Evolutionary conservation across 2,329 filamentous ascomycete genomes (phyloP).

Genomic region (Macrophomina pseudophaseolina): DNA sequence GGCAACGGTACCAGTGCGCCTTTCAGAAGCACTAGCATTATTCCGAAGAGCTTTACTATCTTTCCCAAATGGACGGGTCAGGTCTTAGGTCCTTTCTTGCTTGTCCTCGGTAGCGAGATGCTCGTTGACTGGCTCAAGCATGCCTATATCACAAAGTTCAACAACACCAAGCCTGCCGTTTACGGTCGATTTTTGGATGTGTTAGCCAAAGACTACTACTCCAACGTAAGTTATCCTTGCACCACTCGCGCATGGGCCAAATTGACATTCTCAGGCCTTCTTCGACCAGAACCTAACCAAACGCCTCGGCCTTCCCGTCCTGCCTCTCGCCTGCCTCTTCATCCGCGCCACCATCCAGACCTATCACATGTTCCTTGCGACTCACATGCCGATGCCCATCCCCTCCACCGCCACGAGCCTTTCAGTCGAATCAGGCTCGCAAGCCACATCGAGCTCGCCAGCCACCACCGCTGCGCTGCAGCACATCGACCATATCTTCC

Average conservation of each 20-base stretch:
- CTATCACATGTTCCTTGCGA: conserved; percentile 96
- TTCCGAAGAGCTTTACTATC: conserved; percentile 89
- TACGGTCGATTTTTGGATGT: conserved; percentile 92
- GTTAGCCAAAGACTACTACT: conserved; percentile 96
- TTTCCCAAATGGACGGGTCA: conserved; percentile 87
- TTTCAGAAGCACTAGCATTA: conserved; percentile 70
- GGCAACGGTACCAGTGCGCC: conserved; percentile 62
- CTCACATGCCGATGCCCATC: conserved; percentile 77
- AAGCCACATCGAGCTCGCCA: conserved; percentile 59
- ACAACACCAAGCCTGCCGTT: conserved; percentile 89
- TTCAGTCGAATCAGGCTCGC: conserved; percentile 56
- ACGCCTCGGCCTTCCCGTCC: conserved; percentile 85
- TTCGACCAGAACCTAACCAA: conserved; percentile 87
- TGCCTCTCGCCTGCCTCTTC: conserved; percentile 92
- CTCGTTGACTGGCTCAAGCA: conserved; percentile 97
- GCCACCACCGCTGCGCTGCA: conserved; percentile 78
- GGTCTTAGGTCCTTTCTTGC: conserved; percentile 87
- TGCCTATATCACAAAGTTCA: conserved; percentile 97
- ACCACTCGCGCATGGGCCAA: background rate
- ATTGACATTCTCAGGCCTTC: conserved; percentile 67
- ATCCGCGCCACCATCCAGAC: conserved; percentile 94
- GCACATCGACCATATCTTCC: conserved; percentile 77
- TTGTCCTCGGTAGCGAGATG: conserved; percentile 96
- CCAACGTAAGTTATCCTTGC: conserved; percentile 66
- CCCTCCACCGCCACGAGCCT: conserved; percentile 70